Conservation (phyloP, 2,329 filamentous ascomycete species). For the Atkinsonella hypoxylon region DNA sequence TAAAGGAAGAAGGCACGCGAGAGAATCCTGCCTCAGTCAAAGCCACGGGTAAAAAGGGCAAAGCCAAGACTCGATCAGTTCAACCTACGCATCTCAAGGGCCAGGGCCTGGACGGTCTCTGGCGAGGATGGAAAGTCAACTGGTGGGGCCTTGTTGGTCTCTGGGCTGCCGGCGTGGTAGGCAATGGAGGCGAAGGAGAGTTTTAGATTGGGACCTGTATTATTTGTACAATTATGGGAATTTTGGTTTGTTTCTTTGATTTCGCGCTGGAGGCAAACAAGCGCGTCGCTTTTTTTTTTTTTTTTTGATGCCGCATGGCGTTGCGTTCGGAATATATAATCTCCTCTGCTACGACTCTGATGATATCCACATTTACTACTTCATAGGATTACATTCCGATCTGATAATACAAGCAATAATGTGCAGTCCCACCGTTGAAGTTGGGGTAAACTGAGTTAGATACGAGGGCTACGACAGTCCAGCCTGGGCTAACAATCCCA, state of each 20-base stretch:
- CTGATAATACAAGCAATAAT: background rate
- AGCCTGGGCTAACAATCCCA: conserved; percentile 21
- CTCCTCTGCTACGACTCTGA: conserved; percentile 6
- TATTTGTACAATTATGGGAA: conserved; percentile 4
- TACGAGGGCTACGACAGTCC: conserved; percentile 29
- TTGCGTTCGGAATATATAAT: conserved; percentile 1
- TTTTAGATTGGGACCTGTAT: conserved; percentile 28
- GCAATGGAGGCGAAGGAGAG: conserved; percentile 48
- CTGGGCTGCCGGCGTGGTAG: conserved; percentile 57
- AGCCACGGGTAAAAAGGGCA: conserved; percentile 21
- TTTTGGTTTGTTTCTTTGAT: background rate
- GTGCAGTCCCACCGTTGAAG: background rate
- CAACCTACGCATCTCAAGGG: conserved; percentile 38
- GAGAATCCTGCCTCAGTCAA: conserved; percentile 24
- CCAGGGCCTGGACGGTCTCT: conserved; percentile 56
- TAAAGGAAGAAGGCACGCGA: conserved; percentile 66
- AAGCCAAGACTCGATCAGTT: conserved; percentile 18
- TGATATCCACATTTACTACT: conserved; percentile 24
- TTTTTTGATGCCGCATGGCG: no score
- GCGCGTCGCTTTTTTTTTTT: background rate
- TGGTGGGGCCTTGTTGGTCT: conserved; percentile 67
- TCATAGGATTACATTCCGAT: background rate
- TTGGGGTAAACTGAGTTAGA: no score
- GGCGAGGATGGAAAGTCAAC: conserved; percentile 65
- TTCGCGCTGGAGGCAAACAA: background rate